Evolutionary conservation across 805 yeast genomes (phyloP), one percentile per base, ranked within the genome.

Genomic region (Cyberlindnera euphorbiiphila): DNA sequence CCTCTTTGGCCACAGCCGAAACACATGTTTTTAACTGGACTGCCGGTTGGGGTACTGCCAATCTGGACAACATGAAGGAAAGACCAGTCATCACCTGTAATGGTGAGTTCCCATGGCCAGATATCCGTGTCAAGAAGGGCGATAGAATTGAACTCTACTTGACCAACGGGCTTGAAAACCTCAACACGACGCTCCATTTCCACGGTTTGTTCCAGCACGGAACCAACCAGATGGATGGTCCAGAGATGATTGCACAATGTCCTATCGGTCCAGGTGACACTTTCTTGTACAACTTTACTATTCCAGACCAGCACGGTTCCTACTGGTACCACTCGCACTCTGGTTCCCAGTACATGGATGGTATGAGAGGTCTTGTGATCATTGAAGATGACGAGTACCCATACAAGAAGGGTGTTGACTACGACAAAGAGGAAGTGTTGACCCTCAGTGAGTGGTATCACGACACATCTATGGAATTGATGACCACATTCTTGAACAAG

Each of bases 271-370:
- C 94, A 6, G 84, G 84, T 37, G 74, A 75, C 43, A 72, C 84
- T 14, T 69, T 76, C 64, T 62, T 81, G 46, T 93, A 93, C 71
- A 88, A 91, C 69, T 93, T 93, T 64, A 83, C 96, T 19, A 86
- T 88, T 43, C 75, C 74, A 34, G 61, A 59, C 43, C 96, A 93
- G 64, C 77, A 71, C 41, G 98, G 98, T 54, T 75, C 95, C 14
- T 93, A 71, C 71, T 93, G 98, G 98, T 93, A 91, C 71, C 98
- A 93, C 64, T 86, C 98, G 21, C 98, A 93, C 66, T 78, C 89
- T 24, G 63, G 72, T 16, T 91, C 89, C 51, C 95, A 89, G 64
- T 88, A 88, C 54, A 89, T 93, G 61, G 98, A 93, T 59, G 98
- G 98, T 59, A 73, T 84, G 78, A 74, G 88, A 66, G 93, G 82